phyloP scores from a whole-genome alignment of 2,329 filamentous ascomycete species.

The Fusarium newnesense region DNA sequence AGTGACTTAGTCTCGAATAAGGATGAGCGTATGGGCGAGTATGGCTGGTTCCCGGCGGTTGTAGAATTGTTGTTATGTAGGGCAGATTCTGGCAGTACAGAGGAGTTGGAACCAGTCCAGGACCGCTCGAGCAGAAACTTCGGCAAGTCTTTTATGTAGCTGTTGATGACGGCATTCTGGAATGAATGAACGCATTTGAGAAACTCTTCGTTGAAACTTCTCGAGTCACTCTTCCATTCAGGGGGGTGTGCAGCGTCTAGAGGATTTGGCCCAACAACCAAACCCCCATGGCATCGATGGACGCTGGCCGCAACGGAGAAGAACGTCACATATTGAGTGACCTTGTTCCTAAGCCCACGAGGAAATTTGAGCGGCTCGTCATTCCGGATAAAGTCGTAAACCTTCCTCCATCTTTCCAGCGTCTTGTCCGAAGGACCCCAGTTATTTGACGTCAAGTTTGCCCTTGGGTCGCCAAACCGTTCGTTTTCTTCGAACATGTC shows the following conservation, averaged over 20 bases:
- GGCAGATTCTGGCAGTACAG: background rate
- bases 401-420: background rate
- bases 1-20: background rate
- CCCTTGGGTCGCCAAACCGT: background rate
- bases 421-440: background rate
- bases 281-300: background rate
- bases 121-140: background rate
- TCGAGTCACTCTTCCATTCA: background rate
- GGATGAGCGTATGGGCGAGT: background rate
- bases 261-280: background rate
- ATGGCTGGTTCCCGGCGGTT: background rate
- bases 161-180: background rate
- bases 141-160: background rate
- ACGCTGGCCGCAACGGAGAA: background rate
- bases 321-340: background rate
- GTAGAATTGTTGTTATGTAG: background rate
- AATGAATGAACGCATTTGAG: background rate
- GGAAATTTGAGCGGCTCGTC: background rate
- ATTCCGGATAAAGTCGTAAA: background rate
- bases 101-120: background rate
- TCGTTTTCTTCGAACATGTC: background rate
- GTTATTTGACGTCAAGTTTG: background rate
- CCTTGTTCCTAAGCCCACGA: background rate
- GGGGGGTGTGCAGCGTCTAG: background rate
- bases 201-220: background rate